Evolutionary conservation across 2,329 filamentous ascomycete genomes (phyloP).

Genomic region (Aureobasidium lini): DNA sequence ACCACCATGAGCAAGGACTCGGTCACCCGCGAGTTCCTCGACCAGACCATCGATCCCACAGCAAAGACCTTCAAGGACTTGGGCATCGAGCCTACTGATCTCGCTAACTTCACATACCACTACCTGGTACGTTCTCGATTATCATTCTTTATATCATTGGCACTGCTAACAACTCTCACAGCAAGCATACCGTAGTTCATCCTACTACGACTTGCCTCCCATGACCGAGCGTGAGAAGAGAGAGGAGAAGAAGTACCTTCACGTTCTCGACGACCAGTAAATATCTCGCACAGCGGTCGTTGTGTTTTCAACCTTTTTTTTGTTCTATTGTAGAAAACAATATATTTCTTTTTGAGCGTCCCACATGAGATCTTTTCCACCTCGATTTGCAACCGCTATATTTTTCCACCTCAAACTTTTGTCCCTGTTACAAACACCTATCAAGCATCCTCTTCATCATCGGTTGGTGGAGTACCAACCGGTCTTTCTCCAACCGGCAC

Average conservation of each 20-base stretch:
- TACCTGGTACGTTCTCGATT: slow-evolving; percentile 64
- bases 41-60: slow-evolving; percentile 80
- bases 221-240: slow-evolving; percentile 89
- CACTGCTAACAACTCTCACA: slow-evolving; percentile 37
- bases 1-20: slow-evolving; percentile 73
- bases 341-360: neutral
- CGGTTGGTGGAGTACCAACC: no score
- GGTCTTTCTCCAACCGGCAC: no score
- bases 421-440: no score
- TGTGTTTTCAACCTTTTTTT: neutral
- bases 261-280: slow-evolving; percentile 84
- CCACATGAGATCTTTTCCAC: neutral
- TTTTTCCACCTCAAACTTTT: no score
- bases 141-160: slow-evolving; percentile 16
- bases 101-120: slow-evolving; percentile 81
- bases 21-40: slow-evolving; percentile 84
- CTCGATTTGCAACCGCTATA: no score
- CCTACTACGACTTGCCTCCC: slow-evolving; percentile 88
- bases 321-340: slow-evolving; percentile 9
- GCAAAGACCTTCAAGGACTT: slow-evolving; percentile 96
- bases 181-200: slow-evolving; percentile 84
- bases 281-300: slow-evolving; percentile 12
- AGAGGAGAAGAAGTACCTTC: slow-evolving; percentile 94
- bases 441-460: no score
- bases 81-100: slow-evolving; percentile 78